Conservation (phyloP, 2,329 filamentous ascomycete genomes). For the Cladosporium sp. region DNA sequence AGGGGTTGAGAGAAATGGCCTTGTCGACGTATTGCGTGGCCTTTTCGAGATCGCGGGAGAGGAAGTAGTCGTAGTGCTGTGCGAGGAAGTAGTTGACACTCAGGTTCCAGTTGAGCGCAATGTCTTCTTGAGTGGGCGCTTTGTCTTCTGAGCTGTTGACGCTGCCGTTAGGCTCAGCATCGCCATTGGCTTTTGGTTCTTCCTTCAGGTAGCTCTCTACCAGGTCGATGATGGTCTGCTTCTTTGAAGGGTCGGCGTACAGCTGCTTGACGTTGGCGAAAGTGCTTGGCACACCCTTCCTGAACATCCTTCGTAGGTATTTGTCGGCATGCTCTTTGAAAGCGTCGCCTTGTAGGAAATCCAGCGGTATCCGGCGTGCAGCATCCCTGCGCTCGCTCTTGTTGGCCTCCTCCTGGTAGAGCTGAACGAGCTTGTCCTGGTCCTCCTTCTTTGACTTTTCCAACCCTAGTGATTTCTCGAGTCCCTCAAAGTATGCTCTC, state of each 20-base stretch:
- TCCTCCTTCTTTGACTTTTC: conserved; percentile 61
- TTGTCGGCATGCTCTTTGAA: conserved; percentile 75
- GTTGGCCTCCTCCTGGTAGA: conserved; percentile 80
- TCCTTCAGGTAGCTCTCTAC: conserved; percentile 71
- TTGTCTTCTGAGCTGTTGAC: conserved; percentile 47
- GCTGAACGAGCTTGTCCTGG: conserved; percentile 68
- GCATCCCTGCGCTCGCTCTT: conserved; percentile 84
- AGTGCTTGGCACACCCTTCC: conserved; percentile 90
- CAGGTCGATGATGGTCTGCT: conserved; percentile 70
- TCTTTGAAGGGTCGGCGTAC: conserved; percentile 77
- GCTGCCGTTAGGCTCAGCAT: conserved; percentile 32
- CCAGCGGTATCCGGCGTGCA: conserved; percentile 79
- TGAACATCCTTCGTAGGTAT: conserved; percentile 82
- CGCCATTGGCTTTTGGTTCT: conserved; percentile 31
- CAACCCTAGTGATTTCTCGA: conserved; percentile 69
- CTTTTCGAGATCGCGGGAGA: conserved; percentile 80
- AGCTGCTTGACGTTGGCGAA: conserved; percentile 96
- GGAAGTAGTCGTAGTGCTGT: conserved; percentile 92
- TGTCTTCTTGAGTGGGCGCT: conserved; percentile 48
- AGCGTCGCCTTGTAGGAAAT: conserved; percentile 80
- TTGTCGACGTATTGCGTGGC: conserved; percentile 81
- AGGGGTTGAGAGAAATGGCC: conserved; percentile 75
- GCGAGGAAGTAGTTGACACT: conserved; percentile 90
- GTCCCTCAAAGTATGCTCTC: conserved; percentile 77
- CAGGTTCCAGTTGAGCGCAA: conserved; percentile 64